A percentile compares a stretch with the other conserved stretches of the same genome.
Conservation (phyloP, 305 asterid species). For the Fraxinus floribunda region DNA sequence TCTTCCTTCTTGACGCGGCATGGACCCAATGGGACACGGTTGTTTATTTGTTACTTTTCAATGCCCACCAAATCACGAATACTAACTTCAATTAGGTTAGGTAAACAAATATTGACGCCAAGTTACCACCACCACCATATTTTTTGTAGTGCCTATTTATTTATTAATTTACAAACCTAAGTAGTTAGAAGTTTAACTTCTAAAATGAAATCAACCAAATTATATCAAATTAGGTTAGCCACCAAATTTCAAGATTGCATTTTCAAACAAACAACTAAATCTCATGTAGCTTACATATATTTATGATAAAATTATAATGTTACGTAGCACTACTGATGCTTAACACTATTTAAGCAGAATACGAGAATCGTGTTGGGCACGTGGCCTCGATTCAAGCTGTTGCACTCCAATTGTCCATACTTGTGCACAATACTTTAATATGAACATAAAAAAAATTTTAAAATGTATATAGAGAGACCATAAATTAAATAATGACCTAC, state of each 20-base stretch:
- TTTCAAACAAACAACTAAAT: no score
- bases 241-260: no score
- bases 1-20: not conserved
- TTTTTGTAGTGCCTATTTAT: not conserved
- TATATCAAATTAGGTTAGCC: no score
- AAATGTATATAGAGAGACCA: not conserved
- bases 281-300: no score
- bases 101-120: not conserved
- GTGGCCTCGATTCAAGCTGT: not conserved
- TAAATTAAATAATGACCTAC: not conserved
- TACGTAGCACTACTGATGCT: not conserved
- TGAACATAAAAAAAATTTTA: no score
- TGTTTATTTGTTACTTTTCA: not conserved
- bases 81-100: not conserved
- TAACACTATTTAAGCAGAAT: no score
- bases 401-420: not conserved
- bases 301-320: not conserved
- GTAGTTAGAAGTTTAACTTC: no score
- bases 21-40: not conserved
- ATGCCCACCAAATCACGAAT: not conserved
- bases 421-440: no score
- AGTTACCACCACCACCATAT: not conserved
- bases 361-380: not conserved
- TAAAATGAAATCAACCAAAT: no score
- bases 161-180: no score